These are phyloP conservation scores for Penicillium vulpinum DNA, from an alignment of 2,329 filamentous ascomycete species.

Conservation along the genomic window DNA sequence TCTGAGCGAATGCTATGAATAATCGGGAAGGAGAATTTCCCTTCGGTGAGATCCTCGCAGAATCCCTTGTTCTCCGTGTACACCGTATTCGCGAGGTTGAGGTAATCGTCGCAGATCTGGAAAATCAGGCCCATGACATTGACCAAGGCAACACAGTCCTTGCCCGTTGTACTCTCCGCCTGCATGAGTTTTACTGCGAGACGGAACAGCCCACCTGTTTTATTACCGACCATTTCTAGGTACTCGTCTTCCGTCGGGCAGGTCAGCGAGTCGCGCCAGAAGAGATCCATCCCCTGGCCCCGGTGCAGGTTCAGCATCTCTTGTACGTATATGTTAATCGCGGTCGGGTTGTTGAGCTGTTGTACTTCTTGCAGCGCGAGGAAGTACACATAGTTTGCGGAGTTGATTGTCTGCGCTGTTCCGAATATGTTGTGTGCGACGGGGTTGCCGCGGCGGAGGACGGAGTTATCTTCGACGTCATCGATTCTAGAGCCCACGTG, in stretches of 20 bases:
- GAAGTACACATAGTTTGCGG: slow-evolving; percentile 53
- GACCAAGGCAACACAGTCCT: slow-evolving; percentile 63
- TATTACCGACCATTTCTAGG: slow-evolving; percentile 52
- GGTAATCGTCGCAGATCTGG: slow-evolving; percentile 69
- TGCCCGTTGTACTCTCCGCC: slow-evolving; percentile 40
- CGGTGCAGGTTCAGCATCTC: slow-evolving; percentile 50
- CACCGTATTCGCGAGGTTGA: slow-evolving; percentile 71
- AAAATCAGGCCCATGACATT: slow-evolving; percentile 54
- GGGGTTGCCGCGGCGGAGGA: slow-evolving; percentile 50
- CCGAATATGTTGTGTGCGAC: slow-evolving; percentile 54
- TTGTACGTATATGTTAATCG: slow-evolving; percentile 47
- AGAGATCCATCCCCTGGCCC: slow-evolving; percentile 52
- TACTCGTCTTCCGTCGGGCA: slow-evolving; percentile 52
- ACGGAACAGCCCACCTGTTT: slow-evolving; percentile 51
- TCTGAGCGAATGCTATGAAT: slow-evolving; percentile 84
- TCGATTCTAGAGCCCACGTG: slow-evolving; percentile 40
- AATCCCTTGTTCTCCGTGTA: slow-evolving; percentile 90
- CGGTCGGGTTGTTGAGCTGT: slow-evolving; percentile 41
- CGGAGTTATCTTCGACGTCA: slow-evolving; percentile 52
- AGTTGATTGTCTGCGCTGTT: slow-evolving; percentile 54
- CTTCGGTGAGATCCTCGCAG: slow-evolving; percentile 93
- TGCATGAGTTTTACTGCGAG: slow-evolving; percentile 50
- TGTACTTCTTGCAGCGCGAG: slow-evolving; percentile 45
- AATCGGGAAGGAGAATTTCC: slow-evolving; percentile 94
- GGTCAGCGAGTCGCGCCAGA: slow-evolving; percentile 49